Percentiles rank a stretch among this genome's conserved stretches.
Evolutionary conservation across 1,284 basidiomycete genomes (phyloP).

Genomic region (Tetrapyrgos nigripes): DNA sequence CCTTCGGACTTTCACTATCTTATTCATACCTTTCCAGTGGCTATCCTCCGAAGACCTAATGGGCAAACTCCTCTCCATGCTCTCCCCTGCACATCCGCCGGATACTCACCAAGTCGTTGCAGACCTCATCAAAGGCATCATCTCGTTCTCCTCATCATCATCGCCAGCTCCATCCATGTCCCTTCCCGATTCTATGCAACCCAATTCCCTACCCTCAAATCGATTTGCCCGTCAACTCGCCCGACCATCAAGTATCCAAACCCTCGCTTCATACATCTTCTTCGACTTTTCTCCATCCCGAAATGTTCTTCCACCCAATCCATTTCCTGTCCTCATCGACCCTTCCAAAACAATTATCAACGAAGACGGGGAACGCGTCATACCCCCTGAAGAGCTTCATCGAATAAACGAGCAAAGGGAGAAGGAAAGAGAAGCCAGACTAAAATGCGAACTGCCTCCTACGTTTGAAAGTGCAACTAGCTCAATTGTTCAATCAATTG

Average conservation of each 20-base stretch:
- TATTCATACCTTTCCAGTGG: conserved; percentile 65
- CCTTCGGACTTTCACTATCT: conserved; percentile 29
- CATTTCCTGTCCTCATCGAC: not conserved
- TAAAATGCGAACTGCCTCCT: conserved; percentile 46
- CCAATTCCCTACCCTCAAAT: conserved; percentile 81
- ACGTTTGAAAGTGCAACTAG: conserved; percentile 84
- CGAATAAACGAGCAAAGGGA: not conserved
- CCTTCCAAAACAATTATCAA: conserved; percentile 14
- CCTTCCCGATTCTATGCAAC: conserved; percentile 53
- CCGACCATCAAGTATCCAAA: conserved; percentile 73
- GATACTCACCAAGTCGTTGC: conserved; percentile 90
- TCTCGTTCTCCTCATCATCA: conserved; percentile 92
- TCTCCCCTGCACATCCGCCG: conserved; percentile 80
- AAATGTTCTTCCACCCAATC: conserved; percentile 7
- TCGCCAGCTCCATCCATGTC: conserved; percentile 65
- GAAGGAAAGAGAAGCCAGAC: not conserved
- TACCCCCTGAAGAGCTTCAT: not conserved
- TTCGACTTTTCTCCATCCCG: conserved; percentile 59
- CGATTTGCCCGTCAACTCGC: conserved; percentile 92
- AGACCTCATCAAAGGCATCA: conserved; percentile 94
- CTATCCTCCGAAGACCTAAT: conserved; percentile 88
- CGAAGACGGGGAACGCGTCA: conserved; percentile 16
- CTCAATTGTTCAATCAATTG: conserved; percentile 88
- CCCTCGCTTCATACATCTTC: conserved; percentile 84
- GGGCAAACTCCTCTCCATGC: conserved; percentile 79